Base-by-base conservation (phyloP, 768 basidiomycete species). In the Polyporus arcularius region DNA sequence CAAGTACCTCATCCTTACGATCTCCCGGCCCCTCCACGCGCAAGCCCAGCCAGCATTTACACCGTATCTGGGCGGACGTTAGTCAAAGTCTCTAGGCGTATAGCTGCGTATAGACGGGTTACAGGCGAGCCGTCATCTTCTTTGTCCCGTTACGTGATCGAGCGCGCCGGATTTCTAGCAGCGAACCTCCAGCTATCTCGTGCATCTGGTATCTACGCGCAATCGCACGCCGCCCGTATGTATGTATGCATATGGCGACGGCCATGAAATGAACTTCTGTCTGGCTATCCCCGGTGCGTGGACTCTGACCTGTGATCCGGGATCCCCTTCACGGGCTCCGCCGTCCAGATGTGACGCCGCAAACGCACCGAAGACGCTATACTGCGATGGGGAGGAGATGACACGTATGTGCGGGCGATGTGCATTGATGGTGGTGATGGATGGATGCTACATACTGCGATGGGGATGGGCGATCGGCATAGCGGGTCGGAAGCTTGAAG, bases 161-260 rank as follows among this genome's bases (percentile, higher is more conserved):
- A 39, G 21, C 46, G 45, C 52, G 38, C 50, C 15, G 39, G 18
- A 15, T 43, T 15, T 43, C 15, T 14, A 43, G 15, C 14, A 18
- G 42, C 15, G 46, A 26, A 48, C 46, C 28, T 48, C 21, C 12
- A 26, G 21, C 12, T 26, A 26, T 48, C 46, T 21, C 32, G 32
- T 45, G 15, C 16, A 26, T 45, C 43, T 26, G 38, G 40, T 58
- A 62, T 62, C 61, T 57, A 57, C 50, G 51, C 61, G 55, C 35
- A 39, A 49, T 57, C 56, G 41, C 56, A 52, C 49, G 47, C 43
- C 61, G 61, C 55, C 35, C 61, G 31, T 11, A 38, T 32, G 16
- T 43, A 28, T 35, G 39, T 39, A 38, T 21, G 31, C 48, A 16
- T 45, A 45, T 45, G 43, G 43, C 2, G n/a, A n/a, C 43, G n/a